Conservation (phyloP, 2,329 filamentous ascomycete species). For the Fusarium guadeloupense region DNA sequence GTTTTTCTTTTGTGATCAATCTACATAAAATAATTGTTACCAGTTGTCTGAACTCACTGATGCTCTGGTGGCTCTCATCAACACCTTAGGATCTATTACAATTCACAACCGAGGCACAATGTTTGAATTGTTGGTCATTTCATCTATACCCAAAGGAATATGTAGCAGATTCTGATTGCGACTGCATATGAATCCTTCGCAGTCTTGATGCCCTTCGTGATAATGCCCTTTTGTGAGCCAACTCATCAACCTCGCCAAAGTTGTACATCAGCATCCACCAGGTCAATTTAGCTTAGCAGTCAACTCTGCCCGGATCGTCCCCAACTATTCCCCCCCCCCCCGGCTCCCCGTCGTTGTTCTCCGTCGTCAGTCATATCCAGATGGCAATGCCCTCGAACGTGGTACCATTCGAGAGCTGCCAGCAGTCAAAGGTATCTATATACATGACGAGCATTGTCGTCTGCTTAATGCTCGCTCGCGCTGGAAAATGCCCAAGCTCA, state of each 20-base stretch:
- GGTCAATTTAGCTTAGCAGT: conserved; percentile 41
- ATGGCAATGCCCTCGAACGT: conserved; percentile 27
- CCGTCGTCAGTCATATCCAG: conserved; percentile 44
- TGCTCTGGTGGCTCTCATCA: neutral
- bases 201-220: conserved; percentile 22
- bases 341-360: conserved; percentile 25
- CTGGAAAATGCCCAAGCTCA: conserved; percentile 1
- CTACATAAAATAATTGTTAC: neutral
- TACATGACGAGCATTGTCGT: conserved; percentile 34
- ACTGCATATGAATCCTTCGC: conserved; percentile 30
- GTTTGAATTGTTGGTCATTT: conserved; percentile 46
- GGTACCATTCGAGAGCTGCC: conserved; percentile 26
- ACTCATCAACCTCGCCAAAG: conserved; percentile 25
- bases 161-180: conserved; percentile 47
- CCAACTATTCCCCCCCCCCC: conserved; percentile 29
- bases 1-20: conserved; percentile 13
- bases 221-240: conserved; percentile 10
- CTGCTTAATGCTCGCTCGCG: conserved; percentile 29
- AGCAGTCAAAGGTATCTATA: conserved; percentile 41
- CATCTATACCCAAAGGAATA: conserved; percentile 51
- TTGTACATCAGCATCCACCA: conserved; percentile 20
- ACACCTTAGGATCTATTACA: neutral
- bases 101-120: neutral
- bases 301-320: conserved; percentile 30
- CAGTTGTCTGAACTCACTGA: too few species aligned